Percentiles rank a stretch among this genome's conserved stretches.
phyloP scores from a whole-genome alignment of 1,139 yeast genomes.

The Pichia cactophila region DNA sequence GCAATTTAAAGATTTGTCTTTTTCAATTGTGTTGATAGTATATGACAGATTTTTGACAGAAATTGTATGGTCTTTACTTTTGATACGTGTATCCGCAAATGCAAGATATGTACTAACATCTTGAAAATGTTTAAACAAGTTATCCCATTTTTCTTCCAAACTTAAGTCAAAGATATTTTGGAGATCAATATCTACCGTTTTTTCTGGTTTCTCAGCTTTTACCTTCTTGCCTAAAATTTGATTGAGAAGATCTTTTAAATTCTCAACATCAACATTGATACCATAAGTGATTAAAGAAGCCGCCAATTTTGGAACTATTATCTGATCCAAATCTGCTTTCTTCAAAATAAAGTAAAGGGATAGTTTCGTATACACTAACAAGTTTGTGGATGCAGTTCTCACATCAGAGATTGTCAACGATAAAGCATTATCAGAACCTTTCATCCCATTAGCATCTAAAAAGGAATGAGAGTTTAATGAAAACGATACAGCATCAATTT shows the following conservation, averaged over 20 bases:
- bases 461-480: constrained; percentile 10
- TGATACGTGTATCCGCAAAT: constrained; percentile 8
- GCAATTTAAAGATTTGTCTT: constrained; percentile 7
- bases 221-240: not conserved
- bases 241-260: not conserved
- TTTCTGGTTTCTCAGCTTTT: not conserved
- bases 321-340: not conserved
- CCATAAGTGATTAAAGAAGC: constrained; percentile 11
- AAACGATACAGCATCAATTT: constrained; percentile 14
- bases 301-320: constrained; percentile 3
- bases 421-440: constrained; percentile 6
- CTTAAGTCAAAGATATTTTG: not conserved
- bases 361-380: constrained; percentile 11
- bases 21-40: constrained; percentile 9
- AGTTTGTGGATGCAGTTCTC: not conserved
- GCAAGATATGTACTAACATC: constrained; percentile 11
- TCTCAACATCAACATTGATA: constrained; percentile 5
- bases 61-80: not conserved
- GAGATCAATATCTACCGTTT: too few relatives aligned
- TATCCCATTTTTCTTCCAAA: constrained; percentile 1
- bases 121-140: constrained; percentile 1
- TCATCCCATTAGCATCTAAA: not conserved
- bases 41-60: constrained; percentile 9
- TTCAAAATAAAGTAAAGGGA: constrained; percentile 7
- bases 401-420: constrained; percentile 13